Base-by-base conservation (phyloP, 139 green algal species). In the Desmodesmus armatus region DNA sequence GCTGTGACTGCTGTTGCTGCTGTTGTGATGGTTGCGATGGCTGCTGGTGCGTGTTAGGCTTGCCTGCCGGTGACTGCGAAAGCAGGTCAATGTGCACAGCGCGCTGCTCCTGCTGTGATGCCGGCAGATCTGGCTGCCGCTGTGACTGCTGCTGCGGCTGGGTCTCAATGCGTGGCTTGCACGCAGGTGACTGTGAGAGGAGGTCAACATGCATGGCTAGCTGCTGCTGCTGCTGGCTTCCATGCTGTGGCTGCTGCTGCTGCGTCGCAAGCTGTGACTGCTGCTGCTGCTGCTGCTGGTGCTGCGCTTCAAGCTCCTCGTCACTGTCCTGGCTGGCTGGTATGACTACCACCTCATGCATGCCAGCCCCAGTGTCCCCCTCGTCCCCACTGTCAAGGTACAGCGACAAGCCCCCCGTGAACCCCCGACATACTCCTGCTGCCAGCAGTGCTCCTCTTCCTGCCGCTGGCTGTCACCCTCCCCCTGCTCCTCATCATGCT, bases 251-350 rank as follows among this genome's bases (percentile, higher is more conserved):
- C 31, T 23, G 31, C 23, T 43, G 31, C 63, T 21, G 66, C 55
- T 76, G 39, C 73, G 33, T 41, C n/a, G 33, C 71, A 15, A 29
- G 71, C 3, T 31, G 53, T 41, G 23, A 27, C 25, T 33, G 25
- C 49, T 19, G 39, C 71, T 78, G 44, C 69, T 53, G 69, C 73
- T 35, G 39, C 73, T 62, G 47, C 83, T 80, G 75, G 51, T 80
- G 60, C 41, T 47, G 35, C 21, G 15, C 21, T 35, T 44, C 74
- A 35, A 25, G 49, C 17, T n/a, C 19, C 3, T 7, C 69, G 4
- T 35, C 69, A 11, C 19, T 39, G 19, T 71, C 63, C 9, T 71
- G 31, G 3, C n/a, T 41, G 65, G 41, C 65, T 44, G 65, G 65
- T 4, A 62, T 60, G 2, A 78, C 27, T 27, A 27, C 17, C 6